Evolutionary conservation across 2,329 filamentous ascomycete genomes (phyloP), one percentile per base, ranked within the genome.

Genomic region (Diaporthe caulivora): DNA sequence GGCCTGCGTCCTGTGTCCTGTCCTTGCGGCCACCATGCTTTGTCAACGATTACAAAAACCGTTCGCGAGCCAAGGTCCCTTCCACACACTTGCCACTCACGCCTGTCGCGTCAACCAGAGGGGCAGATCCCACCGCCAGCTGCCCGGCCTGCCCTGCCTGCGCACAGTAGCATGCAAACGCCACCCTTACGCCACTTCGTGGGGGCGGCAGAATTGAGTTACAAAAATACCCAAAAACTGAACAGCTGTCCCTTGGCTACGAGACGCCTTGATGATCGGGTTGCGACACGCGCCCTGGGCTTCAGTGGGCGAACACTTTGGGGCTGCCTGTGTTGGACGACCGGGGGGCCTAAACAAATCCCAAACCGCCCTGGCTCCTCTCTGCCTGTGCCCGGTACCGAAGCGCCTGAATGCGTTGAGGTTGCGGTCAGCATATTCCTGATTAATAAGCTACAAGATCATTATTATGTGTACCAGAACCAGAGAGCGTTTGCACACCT

Each of bases 1-100:
- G n/a, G 9, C 31, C 9, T 53, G 44, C 44, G 31, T 53, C 31
- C 51, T 53, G 62, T 31, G 47, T 67, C 47, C 62, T 67, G 62
- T 6, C 62, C 62, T 51, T 65, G 44, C 51, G 62, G 42, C 44
- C 29, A 53, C 47, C 62, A 53, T 53, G 62, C 62, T 67, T 67
- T 67, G 62, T 67, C 62, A 67, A 53, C 18, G 31, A 67, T 67
- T 67, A 67, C 62, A 53, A 53, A 53, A 53, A 18, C 4, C 4
- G 21, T 67, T 24, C 40, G 31, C 62, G 47, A 53, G 37, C n/a
- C 31, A 53, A 26, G 44, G 47, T 34, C 13, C 15, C 47, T 26
- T 40, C 7, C 44, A 31, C 44, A 37, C 44, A 40, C 7, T n/a
- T n/a, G n/a, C n/a, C n/a, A 40, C 37, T 9, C 11, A 40, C 7